Evolutionary conservation across 2,329 filamentous ascomycete species (phyloP), one percentile per base, ranked within the genome.

Genomic region (Penicillium thymicola): DNA sequence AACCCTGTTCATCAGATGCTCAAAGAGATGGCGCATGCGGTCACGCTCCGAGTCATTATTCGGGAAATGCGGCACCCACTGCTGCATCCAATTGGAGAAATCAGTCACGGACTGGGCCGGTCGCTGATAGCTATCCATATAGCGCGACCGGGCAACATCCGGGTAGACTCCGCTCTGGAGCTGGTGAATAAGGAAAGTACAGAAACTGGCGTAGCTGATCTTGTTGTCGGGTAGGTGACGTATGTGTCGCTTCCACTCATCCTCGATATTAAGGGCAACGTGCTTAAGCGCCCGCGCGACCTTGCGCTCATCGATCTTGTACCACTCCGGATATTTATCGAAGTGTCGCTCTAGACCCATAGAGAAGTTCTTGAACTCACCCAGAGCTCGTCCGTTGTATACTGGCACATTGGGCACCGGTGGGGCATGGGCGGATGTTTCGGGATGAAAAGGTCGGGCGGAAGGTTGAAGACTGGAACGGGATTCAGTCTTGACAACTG

Each of bases 21-120:
- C 60, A 30, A 38, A 59, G 13, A 62, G 46, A 43, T 62, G 60
- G 18, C 55, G 53, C 34, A 60, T 50, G 13, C 50, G 55, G 27
- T 59, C 45, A 13, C 59, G 59, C 21, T 57, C 48, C 16, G 41
- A 44, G 18, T 30, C 30, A 1, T 49, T 55, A 30, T 52, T 52
- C n/a, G 36, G 34, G 36, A 51, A 59, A 34, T 52, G 55, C 3
- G 56, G 51, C 2, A 47, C 45, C 42, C 52, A 58, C 21, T 55
- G 52, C 25, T 55, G 40, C 46, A 61, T 40, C 38, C 23, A 34
- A n/a, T 59, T 38, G 21, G 51, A 57, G 55, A 59, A 59, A 10
- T 52, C 53, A 7, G 48, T 42, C 42, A 61, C 48, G 1, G 53
- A 43, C 28, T 61, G 52, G 7, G 30, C 32, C 9, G 45, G 30